These are phyloP conservation scores for Hordeum pubiflorum DNA, from an alignment of 202 grass and related monocot species.

Conservation along the genomic window DNA sequence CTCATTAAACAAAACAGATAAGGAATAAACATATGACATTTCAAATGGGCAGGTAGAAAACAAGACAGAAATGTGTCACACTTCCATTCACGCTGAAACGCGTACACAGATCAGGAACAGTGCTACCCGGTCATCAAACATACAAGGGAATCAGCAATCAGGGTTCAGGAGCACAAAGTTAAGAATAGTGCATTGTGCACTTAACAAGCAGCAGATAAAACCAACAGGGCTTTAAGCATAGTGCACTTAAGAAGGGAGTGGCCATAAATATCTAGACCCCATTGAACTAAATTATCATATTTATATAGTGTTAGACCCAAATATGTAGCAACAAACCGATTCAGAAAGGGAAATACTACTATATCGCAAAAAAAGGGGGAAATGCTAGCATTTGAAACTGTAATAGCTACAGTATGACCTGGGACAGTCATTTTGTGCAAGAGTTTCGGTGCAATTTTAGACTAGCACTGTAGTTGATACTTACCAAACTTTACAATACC, in stretches of 20 bases:
- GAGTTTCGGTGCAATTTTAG: slow-evolving; percentile 24
- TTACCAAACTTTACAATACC: slow-evolving; percentile 13
- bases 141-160: not conserved
- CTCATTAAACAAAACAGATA: slow-evolving; percentile 19
- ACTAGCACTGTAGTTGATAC: slow-evolving; percentile 9
- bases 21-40: slow-evolving; percentile 5
- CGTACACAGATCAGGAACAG: not conserved
- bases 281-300: not conserved
- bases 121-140: not conserved
- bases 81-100: not conserved
- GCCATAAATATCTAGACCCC: not conserved
- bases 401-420: not conserved
- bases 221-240: not conserved
- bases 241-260: not conserved
- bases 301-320: slow-evolving; percentile 9
- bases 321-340: not conserved
- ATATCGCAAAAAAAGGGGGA: not conserved
- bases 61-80: not conserved
- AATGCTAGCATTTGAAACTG: not conserved
- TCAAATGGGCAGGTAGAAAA: not conserved
- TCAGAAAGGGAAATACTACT: not conserved
- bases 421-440: slow-evolving; percentile 5
- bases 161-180: not conserved
- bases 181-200: no score
- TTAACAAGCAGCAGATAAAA: not conserved